Evolutionary conservation across 1,139 yeast genomes (phyloP), one percentile per base, ranked within the genome.

Genomic region (Debaryomycetaceae sp.): DNA sequence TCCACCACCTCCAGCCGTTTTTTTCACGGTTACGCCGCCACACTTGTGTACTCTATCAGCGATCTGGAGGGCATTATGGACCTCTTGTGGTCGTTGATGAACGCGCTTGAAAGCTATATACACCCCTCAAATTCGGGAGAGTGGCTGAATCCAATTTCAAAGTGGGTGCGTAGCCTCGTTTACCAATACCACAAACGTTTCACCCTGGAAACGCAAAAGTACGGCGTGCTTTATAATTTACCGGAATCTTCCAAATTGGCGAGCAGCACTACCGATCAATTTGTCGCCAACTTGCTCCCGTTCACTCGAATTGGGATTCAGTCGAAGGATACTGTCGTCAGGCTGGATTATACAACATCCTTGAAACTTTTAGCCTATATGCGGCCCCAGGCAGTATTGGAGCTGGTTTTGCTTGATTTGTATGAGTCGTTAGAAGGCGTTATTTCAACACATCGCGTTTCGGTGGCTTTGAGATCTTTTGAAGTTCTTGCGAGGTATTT

Each of bases 111-210:
- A 38, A 82, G 95, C 22, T 83, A 78, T 52, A 77, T 77, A 10
- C 96, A 90, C 53, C 98, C 98, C 4, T 86, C 97, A 1, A 87
- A 87, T 48, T 55, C 67, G 13, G 97, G 96, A 1, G 68, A 69
- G 15, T 87, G 98, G 97, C 72, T 93, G 1, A 55, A 70, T 26
- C 63, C 80, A 5, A 71, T 90, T 25, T 67, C 92, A 1, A 73
- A 73, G 36, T 63, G 81, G 21, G 57, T 81, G 10, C 67, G 71
- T 37, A 67, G 72, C 29, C 55, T 77, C 32, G 58, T 73, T 3
- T 61, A 67, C 32, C 71, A 69, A 40, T 75, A 72, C 36, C 85
- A 77, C 44, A 68, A 69, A 34, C 62, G 92, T 43, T 59, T 48
- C 26, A 55, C 63, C 31, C 50, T 62, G 28, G 86, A 78, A 41